A percentile compares a stretch with the other conserved stretches of the same genome.
These are phyloP conservation scores for Nicotiana tomentosiformis DNA, from an alignment of 257 asterid genomes.

Conservation along the genomic window DNA sequence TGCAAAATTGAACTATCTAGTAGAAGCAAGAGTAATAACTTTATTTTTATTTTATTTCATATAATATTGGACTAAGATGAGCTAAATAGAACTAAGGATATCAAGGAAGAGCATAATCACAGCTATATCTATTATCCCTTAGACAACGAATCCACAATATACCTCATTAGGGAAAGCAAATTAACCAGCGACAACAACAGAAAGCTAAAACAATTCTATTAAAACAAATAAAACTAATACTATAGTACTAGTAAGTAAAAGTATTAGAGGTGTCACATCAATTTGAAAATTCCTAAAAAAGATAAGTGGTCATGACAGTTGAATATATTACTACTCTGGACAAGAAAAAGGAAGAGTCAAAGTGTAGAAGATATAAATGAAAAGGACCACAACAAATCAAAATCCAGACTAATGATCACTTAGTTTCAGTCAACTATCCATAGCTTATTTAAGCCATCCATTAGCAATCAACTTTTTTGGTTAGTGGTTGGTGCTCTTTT, in stretches of 20 bases:
- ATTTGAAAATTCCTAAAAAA: slow-evolving; percentile 3
- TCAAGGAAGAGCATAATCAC: neutral
- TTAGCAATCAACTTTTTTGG: slow-evolving; percentile 12
- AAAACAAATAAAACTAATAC: neutral
- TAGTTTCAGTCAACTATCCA: slow-evolving; percentile 31
- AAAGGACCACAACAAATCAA: slow-evolving; percentile 17
- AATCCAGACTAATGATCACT: slow-evolving; percentile 16
- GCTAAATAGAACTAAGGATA: neutral
- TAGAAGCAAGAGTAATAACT: neutral
- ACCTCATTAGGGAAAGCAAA: neutral
- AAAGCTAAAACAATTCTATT: neutral
- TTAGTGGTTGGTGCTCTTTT: slow-evolving; percentile 17
- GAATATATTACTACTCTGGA: neutral
- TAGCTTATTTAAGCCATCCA: slow-evolving; percentile 26
- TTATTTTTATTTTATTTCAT: too few relatives aligned
- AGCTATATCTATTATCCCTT: neutral
- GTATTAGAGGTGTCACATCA: neutral
- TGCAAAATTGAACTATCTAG: neutral
- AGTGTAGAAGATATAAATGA: slow-evolving; percentile 13
- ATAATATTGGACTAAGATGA: neutral
- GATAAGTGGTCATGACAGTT: neutral
- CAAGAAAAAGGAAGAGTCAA: slow-evolving; percentile 22
- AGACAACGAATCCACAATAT: neutral
- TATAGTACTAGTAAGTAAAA: neutral
- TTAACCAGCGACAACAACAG: neutral